Conservation (phyloP, 495 filamentous ascomycete species). For the Trichoderma orchidacearum region DNA sequence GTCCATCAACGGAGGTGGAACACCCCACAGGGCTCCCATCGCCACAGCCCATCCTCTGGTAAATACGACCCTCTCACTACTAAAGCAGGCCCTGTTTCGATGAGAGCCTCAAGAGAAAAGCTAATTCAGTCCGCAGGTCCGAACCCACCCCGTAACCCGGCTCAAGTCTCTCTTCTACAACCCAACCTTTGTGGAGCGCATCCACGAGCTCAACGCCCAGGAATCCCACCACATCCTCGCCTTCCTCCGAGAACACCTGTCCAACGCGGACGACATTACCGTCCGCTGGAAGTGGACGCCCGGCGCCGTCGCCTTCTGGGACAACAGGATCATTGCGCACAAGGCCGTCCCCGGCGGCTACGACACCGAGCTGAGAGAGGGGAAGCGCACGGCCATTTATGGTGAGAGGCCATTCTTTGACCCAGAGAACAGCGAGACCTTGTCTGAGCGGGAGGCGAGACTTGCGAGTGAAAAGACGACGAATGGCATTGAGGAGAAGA, state of each 20-base stretch:
- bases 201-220: conserved; percentile 53
- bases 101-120: too few species aligned
- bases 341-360: conserved; percentile 30
- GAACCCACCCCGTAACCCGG: conserved; percentile 55
- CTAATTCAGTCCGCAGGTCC: too few species aligned
- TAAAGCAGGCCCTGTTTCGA: too few species aligned
- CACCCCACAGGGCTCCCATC: conserved; percentile 48
- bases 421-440: conserved; percentile 1
- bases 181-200: conserved; percentile 59
- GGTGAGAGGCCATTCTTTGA: conserved; percentile 11
- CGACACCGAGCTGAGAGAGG: conserved; percentile 13
- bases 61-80: too few species aligned
- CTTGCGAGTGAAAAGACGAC: not conserved
- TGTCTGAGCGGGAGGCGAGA: not conserved
- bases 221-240: conserved; percentile 52
- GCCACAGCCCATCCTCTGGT: conserved; percentile 51
- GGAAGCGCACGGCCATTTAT: conserved; percentile 8
- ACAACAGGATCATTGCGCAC: conserved; percentile 46
- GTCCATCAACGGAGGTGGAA: conserved; percentile 32
- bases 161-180: conserved; percentile 66
- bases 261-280: conserved; percentile 33
- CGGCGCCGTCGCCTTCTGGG: conserved; percentile 56
- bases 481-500: not conserved
- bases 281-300: conserved; percentile 55
- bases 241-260: conserved; percentile 42